Percentiles rank a stretch among this genome's conserved stretches.
Conservation (phyloP, 2,329 filamentous ascomycete species). For the Lasiodiplodia sp. region DNA sequence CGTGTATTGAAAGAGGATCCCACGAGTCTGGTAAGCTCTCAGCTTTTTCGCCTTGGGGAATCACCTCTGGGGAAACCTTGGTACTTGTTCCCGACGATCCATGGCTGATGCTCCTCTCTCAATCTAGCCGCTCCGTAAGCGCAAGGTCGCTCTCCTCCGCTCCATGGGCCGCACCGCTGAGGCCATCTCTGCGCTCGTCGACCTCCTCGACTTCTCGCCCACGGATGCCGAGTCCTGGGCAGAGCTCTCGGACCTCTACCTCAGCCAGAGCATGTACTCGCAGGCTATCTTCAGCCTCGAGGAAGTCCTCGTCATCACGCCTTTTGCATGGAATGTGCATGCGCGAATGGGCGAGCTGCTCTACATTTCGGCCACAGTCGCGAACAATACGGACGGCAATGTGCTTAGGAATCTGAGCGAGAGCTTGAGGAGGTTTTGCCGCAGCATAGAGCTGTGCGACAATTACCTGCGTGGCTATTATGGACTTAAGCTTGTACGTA, state of each 20-base stretch:
- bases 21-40: slow-evolving; percentile 75
- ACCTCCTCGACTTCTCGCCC: slow-evolving; percentile 81
- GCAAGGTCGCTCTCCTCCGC: slow-evolving; percentile 79
- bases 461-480: slow-evolving; percentile 93
- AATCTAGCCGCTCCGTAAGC: slow-evolving; percentile 79
- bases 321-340: slow-evolving; percentile 97
- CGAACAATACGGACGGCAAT: slow-evolving; percentile 47
- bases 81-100: background rate
- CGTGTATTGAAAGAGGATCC: slow-evolving; percentile 74
- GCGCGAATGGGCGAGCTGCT: slow-evolving; percentile 84
- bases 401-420: slow-evolving; percentile 66
- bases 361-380: slow-evolving; percentile 67
- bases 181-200: slow-evolving; percentile 75
- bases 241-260: slow-evolving; percentile 87
- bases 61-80: background rate
- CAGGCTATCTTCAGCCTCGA: slow-evolving; percentile 90
- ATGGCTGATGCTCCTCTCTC: slow-evolving; percentile 41
- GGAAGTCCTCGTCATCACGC: slow-evolving; percentile 84
- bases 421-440: slow-evolving; percentile 83
- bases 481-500: slow-evolving; percentile 78
- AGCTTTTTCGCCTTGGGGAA: background rate
- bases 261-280: slow-evolving; percentile 76
- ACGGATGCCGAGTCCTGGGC: slow-evolving; percentile 94
- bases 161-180: slow-evolving; percentile 74
- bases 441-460: slow-evolving; percentile 92